A percentile compares a stretch with the other conserved stretches of the same genome.
phyloP scores from a whole-genome alignment of 1,284 basidiomycete species.

The Trichosporon faecale region DNA sequence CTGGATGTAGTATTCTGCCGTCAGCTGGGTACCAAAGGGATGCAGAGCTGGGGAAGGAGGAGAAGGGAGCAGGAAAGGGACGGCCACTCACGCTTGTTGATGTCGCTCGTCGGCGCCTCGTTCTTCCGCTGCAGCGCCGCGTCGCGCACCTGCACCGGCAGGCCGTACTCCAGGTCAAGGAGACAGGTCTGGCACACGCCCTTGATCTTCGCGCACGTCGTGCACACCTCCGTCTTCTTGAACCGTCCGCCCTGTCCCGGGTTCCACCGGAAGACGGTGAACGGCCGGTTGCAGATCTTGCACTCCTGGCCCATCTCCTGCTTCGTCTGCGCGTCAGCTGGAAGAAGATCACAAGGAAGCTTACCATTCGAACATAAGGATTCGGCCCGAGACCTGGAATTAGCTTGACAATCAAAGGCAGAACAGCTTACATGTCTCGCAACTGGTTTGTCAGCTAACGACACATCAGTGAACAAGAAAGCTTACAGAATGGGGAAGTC shows the following conservation, averaged over 20 bases:
- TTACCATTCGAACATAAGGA: slow-evolving; percentile 84
- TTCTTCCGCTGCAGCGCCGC: slow-evolving; percentile 84
- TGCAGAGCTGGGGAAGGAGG: too few relatives aligned
- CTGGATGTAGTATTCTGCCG: slow-evolving; percentile 86
- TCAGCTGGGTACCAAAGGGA: neutral
- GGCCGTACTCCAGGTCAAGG: slow-evolving; percentile 89
- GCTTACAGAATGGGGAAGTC: slow-evolving; percentile 52
- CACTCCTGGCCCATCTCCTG: slow-evolving; percentile 94
- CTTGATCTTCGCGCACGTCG: slow-evolving; percentile 97
- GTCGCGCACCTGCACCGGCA: slow-evolving; percentile 96
- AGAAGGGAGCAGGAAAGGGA: neutral
- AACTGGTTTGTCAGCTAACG: slow-evolving; percentile 38
- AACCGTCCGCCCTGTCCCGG: slow-evolving; percentile 85
- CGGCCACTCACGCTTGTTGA: slow-evolving; percentile 68
- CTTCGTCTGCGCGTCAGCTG: slow-evolving; percentile 64
- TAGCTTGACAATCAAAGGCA: neutral
- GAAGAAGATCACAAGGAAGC: slow-evolving; percentile 33
- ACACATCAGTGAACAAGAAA: neutral
- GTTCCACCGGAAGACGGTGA: slow-evolving; percentile 98
- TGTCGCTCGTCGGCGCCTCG: slow-evolving; percentile 88
- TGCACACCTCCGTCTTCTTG: slow-evolving; percentile 98
- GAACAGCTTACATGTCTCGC: slow-evolving; percentile 74
- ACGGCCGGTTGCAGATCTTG: slow-evolving; percentile 82
- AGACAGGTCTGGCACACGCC: slow-evolving; percentile 99
- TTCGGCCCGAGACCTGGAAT: slow-evolving; percentile 70